Percentiles rank a stretch among this genome's conserved stretches.
Evolutionary conservation across 352 stramenopile species (phyloP).

Genomic region (Pythium aquatile): DNA sequence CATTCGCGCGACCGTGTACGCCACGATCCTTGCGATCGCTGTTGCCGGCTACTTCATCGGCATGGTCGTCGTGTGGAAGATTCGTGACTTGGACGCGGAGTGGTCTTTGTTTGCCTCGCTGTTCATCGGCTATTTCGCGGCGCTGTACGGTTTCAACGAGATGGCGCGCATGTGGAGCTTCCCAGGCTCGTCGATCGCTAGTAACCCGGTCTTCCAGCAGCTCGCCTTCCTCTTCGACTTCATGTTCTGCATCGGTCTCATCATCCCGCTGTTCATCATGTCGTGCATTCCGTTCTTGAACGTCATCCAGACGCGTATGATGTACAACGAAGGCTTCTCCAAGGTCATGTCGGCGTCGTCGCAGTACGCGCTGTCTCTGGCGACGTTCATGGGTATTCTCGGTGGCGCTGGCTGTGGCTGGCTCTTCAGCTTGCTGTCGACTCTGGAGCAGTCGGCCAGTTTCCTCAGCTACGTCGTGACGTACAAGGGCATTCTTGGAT

Average conservation of each 20-base stretch:
- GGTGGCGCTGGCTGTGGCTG: conserved; percentile 73
- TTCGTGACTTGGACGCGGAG: conserved; percentile 33
- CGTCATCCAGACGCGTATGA: conserved; percentile 88
- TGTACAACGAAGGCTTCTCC: conserved; percentile 90
- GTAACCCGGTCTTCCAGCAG: conserved; percentile 50
- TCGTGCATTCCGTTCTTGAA: conserved; percentile 85
- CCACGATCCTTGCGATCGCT: conserved; percentile 36
- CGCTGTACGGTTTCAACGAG: conserved; percentile 81
- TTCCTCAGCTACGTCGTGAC: conserved; percentile 78
- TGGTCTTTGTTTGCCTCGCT: conserved; percentile 28
- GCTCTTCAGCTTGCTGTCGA: conserved; percentile 79
- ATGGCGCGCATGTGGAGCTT: conserved; percentile 87
- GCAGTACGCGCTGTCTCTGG: conserved; percentile 83
- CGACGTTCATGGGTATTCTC: conserved; percentile 72
- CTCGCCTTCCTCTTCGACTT: conserved; percentile 88
- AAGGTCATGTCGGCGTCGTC: conserved; percentile 85
- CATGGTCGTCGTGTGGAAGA: conserved; percentile 35
- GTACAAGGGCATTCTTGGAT: conserved; percentile 53
- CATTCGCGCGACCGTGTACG: conserved; percentile 54
- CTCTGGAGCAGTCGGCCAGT: conserved; percentile 62
- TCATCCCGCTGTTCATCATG: conserved; percentile 75
- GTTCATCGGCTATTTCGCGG: conserved; percentile 79
- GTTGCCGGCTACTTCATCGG: conserved; percentile 53
- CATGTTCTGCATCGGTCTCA: conserved; percentile 69
- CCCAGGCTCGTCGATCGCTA: conserved; percentile 62